Percentiles rank a stretch among this genome's conserved stretches.
These are phyloP conservation scores for Forsythia viridissima DNA, from an alignment of 257 asterid genomes.

Conservation along the genomic window DNA sequence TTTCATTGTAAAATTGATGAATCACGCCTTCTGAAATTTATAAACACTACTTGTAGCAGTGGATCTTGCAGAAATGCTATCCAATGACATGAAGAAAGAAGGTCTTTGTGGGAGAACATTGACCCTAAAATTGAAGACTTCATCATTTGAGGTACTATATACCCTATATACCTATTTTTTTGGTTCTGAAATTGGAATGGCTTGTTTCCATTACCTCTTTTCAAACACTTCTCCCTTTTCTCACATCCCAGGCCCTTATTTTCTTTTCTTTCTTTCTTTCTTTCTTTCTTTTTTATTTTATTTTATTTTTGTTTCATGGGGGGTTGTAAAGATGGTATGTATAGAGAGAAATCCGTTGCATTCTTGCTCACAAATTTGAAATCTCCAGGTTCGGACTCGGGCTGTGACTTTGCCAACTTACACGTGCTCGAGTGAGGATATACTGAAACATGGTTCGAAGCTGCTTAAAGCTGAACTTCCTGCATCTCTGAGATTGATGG, in stretches of 20 bases:
- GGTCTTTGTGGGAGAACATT: conserved; percentile 83
- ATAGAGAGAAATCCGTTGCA: conserved; percentile 6
- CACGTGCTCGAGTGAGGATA: conserved; percentile 72
- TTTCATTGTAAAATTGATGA: conserved; percentile 5
- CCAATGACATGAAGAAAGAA: conserved; percentile 74
- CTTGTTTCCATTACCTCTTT: neutral
- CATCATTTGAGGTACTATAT: conserved; percentile 94
- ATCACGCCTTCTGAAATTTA: neutral
- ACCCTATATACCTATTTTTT: conserved; percentile 7
- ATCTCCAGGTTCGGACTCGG: conserved; percentile 80
- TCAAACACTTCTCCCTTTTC: conserved; percentile 5
- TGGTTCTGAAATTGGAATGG: neutral
- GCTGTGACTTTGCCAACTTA: conserved; percentile 75
- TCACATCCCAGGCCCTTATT: neutral
- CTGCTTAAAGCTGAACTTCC: conserved; percentile 94
- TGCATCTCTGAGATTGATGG: conserved; percentile 84
- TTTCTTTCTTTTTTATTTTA: neutral
- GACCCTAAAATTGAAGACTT: conserved; percentile 86
- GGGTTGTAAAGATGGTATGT: neutral
- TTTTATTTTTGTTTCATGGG: conserved; percentile 5
- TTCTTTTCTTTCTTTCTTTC: neutral
- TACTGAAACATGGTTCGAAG: conserved; percentile 77
- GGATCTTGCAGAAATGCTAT: conserved; percentile 85
- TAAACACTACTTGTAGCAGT: conserved; percentile 45
- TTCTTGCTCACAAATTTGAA: conserved; percentile 22